Evolutionary conservation across 2,329 filamentous ascomycete genomes (phyloP), one percentile per base, ranked within the genome.

Genomic region (Dactylonectria macrodidyma): DNA sequence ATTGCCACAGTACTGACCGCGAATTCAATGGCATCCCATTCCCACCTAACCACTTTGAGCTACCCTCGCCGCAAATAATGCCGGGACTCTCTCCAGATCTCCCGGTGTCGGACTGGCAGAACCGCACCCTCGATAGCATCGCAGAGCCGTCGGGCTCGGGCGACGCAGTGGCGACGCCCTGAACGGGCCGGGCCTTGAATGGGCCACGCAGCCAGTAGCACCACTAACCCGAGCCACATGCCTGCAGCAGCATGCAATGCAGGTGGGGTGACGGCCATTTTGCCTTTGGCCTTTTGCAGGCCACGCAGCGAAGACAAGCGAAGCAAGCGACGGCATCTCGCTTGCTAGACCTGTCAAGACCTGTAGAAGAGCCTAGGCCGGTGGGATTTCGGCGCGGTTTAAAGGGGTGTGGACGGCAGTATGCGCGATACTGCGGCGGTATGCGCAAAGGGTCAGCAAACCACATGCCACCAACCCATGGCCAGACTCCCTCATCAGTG

Each of bases 21-120:
- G 83, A 85, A 59, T 86, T 85, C 63, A 78, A 82, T 26, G 83
- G 82, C 8, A 80, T 85, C 30, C 79, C 84, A 1, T 85, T 85
- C 61, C 84, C 84, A 3, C 78, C 79, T 6, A 82, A 84, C 71
- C 83, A 81, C 55, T 81, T 85, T 62, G 84, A 87, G 74, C 74
- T 87, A 10, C 83, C 84, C 5, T 85, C 85, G 46, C 84, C 84
- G 14, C 81, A 85, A 60, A 81, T 86, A n/a, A 75, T 76, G 34
- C 77, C 83, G 51, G 76, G 75, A 9, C 72, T 75, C 66, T 76
- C 71, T 63, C 67, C 73, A 65, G 71, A 73, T 63, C 63, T 77
- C 57, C 70, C 74, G 41, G 69, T 69, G 63, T 69, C 76, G 51
- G 68, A 72, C 26, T 76, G 74, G 75, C 73, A 69, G 57, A 69